phyloP scores from a whole-genome alignment of 345 rosid genomes.

The thale cress (Arabidopsis thaliana) region DNA sequence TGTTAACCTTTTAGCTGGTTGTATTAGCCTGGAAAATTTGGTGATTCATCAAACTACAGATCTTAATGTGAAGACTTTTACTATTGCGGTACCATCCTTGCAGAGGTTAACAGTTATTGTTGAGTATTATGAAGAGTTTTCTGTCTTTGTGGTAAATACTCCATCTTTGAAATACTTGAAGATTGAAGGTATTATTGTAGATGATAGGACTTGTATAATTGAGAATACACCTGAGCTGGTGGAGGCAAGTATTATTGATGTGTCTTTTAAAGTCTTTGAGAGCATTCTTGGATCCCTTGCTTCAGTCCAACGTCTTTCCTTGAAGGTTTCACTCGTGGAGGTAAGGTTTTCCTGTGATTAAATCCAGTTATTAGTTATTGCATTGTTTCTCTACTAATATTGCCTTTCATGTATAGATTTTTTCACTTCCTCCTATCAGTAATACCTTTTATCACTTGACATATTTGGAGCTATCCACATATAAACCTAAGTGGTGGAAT shows the following conservation, averaged over 20 bases:
- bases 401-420: no score
- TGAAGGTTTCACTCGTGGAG: background rate
- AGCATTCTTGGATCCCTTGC: background rate
- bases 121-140: background rate
- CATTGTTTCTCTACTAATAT: background rate
- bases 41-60: background rate
- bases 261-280: background rate
- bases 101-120: conserved; percentile 3
- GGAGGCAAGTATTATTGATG: background rate
- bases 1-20: background rate
- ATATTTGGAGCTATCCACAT: background rate
- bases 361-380: background rate
- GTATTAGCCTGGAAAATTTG: background rate
- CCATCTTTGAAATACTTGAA: conserved; percentile 8
- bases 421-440: background rate
- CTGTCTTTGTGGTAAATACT: conserved; percentile 7
- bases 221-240: background rate
- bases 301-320: conserved; percentile 21
- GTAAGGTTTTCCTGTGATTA: conserved; percentile 14
- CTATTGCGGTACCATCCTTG: conserved; percentile 11
- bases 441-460: background rate
- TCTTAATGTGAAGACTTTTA: background rate
- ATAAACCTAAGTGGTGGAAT: background rate
- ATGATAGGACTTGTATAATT: background rate
- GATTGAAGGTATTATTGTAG: background rate